These are phyloP conservation scores for Beauveria brongniartii DNA, from an alignment of 2,329 filamentous ascomycete species.

Conservation along the genomic window DNA sequence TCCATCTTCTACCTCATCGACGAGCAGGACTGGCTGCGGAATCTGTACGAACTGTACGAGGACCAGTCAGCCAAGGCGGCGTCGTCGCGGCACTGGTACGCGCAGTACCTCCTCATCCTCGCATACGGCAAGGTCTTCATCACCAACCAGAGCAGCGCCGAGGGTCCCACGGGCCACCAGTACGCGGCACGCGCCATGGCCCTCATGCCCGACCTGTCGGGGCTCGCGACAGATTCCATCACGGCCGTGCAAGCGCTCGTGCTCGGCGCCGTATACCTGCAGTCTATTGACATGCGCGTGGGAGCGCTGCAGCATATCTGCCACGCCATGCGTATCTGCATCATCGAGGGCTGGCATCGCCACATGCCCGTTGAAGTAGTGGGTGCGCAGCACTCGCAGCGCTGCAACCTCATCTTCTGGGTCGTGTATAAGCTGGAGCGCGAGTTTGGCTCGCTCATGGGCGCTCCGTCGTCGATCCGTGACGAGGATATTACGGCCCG, in stretches of 20 bases:
- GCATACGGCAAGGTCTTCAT: constrained; percentile 26
- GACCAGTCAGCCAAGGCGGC: constrained; percentile 15
- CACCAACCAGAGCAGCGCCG: constrained; percentile 17
- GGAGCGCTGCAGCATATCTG: constrained; percentile 28
- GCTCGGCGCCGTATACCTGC: constrained; percentile 25
- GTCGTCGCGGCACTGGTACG: constrained; percentile 21
- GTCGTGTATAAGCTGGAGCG: constrained; percentile 23
- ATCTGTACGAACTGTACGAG: constrained; percentile 18
- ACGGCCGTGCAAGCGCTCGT: constrained; percentile 24
- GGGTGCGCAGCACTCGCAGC: constrained; percentile 17
- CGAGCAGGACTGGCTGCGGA: constrained; percentile 15
- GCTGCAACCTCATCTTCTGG: constrained; percentile 24
- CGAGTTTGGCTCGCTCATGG: constrained; percentile 21
- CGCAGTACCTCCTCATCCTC: constrained; percentile 24
- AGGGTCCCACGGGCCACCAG: constrained; percentile 27
- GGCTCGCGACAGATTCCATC: constrained; percentile 22
- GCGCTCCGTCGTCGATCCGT: constrained; percentile 20
- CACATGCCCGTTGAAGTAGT: constrained; percentile 19
- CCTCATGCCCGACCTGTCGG: constrained; percentile 28
- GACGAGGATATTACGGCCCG: constrained; percentile 24
- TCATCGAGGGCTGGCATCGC: constrained; percentile 23
- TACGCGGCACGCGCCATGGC: constrained; percentile 32
- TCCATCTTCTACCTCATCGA: constrained; percentile 18
- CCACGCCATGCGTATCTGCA: constrained; percentile 25
- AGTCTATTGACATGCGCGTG: constrained; percentile 28